A percentile compares a stretch with the other conserved stretches of the same genome.
Evolutionary conservation across 1,284 basidiomycete genomes (phyloP).

Genomic region (Macrocystidia cucumis): DNA sequence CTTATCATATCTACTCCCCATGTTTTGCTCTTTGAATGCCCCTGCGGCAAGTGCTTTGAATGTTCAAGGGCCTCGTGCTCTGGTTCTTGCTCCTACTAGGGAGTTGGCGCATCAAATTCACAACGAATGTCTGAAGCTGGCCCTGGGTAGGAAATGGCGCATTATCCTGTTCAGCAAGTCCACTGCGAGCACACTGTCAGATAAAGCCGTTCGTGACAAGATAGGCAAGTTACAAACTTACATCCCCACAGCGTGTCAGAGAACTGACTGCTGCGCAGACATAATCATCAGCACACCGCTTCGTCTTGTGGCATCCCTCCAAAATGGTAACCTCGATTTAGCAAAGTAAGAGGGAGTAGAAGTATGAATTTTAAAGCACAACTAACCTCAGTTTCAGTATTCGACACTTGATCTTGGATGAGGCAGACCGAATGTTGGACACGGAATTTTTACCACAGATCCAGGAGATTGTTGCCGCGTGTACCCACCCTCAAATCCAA

Average conservation of each 20-base stretch:
- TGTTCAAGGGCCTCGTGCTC: conserved; percentile 64
- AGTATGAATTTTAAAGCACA: neutral
- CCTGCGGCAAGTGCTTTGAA: conserved; percentile 47
- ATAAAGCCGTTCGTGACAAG: conserved; percentile 65
- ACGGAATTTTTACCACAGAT: conserved; percentile 85
- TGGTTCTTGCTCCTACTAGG: conserved; percentile 88
- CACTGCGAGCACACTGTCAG: conserved; percentile 64
- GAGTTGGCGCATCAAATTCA: conserved; percentile 97
- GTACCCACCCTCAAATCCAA: conserved; percentile 65
- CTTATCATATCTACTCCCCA: conserved; percentile 80
- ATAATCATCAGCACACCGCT: conserved; percentile 80
- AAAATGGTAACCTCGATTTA: conserved; percentile 59
- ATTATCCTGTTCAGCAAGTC: conserved; percentile 82
- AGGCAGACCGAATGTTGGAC: conserved; percentile 89
- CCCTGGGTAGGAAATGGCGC: conserved; percentile 79
- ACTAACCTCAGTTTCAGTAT: conserved; percentile 41
- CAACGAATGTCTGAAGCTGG: conserved; percentile 84
- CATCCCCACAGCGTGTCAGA: neutral
- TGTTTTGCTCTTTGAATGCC: conserved; percentile 59
- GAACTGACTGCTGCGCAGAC: conserved; percentile 35
- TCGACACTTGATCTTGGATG: conserved; percentile 80
- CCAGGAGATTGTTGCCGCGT: conserved; percentile 83
- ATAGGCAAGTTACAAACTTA: conserved; percentile 45
- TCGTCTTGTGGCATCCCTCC: conserved; percentile 68
- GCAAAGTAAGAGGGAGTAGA: conserved; percentile 48